phyloP scores from a whole-genome alignment of 139 green algal genomes.

The Trebouxia sp. region DNA sequence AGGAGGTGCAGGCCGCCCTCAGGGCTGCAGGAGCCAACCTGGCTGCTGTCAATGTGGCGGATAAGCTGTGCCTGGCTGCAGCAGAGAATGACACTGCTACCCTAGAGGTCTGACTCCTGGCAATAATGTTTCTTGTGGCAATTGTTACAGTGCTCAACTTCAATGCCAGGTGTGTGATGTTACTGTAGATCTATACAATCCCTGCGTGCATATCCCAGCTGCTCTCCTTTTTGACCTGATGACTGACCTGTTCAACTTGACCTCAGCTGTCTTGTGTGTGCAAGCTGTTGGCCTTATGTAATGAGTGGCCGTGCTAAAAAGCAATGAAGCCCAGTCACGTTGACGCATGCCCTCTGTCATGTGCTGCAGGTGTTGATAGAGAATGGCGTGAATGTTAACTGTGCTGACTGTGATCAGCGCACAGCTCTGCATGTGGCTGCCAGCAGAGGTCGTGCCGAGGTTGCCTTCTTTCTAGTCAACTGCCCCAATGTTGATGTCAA shows the following conservation, averaged over 20 bases:
- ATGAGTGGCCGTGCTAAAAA: not conserved
- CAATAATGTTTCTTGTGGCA: not conserved
- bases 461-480: slow-evolving; percentile 25
- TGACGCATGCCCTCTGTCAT: too few relatives aligned
- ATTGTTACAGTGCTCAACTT: not conserved
- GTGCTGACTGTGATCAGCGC: slow-evolving; percentile 36
- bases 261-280: not conserved
- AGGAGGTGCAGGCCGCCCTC: slow-evolving; percentile 26
- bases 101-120: slow-evolving; percentile 1
- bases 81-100: slow-evolving; percentile 23
- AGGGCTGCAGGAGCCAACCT: slow-evolving; percentile 4
- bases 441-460: slow-evolving; percentile 1
- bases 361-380: slow-evolving; percentile 29
- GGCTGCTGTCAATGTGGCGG: slow-evolving; percentile 19
- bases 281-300: not conserved
- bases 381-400: slow-evolving; percentile 31
- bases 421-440: slow-evolving; percentile 46
- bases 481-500: slow-evolving; percentile 29
- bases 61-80: slow-evolving; percentile 31
- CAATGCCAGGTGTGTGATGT: not conserved
- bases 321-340: not conserved
- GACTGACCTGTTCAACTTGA: not conserved
- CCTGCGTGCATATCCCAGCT: too few relatives aligned
- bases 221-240: too few relatives aligned
- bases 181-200: not conserved